Evolutionary conservation across 2,329 filamentous ascomycete genomes (phyloP).

Genomic region (Exophiala calicioides): DNA sequence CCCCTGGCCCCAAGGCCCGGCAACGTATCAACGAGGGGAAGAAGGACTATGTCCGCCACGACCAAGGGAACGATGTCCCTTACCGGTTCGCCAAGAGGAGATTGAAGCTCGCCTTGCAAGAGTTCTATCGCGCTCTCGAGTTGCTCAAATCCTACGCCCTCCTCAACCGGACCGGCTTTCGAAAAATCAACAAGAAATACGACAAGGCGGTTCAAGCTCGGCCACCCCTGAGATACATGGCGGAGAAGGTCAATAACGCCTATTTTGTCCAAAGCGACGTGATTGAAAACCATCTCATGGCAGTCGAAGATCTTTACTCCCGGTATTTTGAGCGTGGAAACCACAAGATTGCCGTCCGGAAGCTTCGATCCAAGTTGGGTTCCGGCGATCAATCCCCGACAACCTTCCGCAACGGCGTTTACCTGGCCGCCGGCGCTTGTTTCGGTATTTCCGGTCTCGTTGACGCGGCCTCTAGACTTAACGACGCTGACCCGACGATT

Average conservation of each 20-base stretch:
- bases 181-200: slow-evolving; percentile 98
- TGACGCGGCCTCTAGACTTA: slow-evolving; percentile 56
- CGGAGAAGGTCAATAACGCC: slow-evolving; percentile 84
- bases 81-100: slow-evolving; percentile 89
- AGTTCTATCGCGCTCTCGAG: slow-evolving; percentile 90
- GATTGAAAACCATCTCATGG: slow-evolving; percentile 75
- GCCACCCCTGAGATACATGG: slow-evolving; percentile 78
- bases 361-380: slow-evolving; percentile 73
- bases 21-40: slow-evolving; percentile 36
- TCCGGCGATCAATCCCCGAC: slow-evolving; percentile 60
- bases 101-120: slow-evolving; percentile 84
- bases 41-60: slow-evolving; percentile 53
- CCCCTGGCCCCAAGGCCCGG: slow-evolving; percentile 37
- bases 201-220: slow-evolving; percentile 84
- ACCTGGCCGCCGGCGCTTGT: slow-evolving; percentile 68
- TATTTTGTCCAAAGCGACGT: slow-evolving; percentile 91
- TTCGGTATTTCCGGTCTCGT: slow-evolving; percentile 67
- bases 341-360: slow-evolving; percentile 84
- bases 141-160: slow-evolving; percentile 88
- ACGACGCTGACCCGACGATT: slow-evolving; percentile 51
- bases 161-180: slow-evolving; percentile 87
- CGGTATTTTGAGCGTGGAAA: slow-evolving; percentile 93
- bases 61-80: slow-evolving; percentile 61
- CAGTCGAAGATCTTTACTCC: slow-evolving; percentile 87
- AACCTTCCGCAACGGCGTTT: slow-evolving; percentile 63